A percentile compares a stretch with the other conserved stretches of the same genome.
These are phyloP conservation scores for Sporothrix euskadiensis DNA, from an alignment of 2,329 filamentous ascomycete species.

Conservation along the genomic window DNA sequence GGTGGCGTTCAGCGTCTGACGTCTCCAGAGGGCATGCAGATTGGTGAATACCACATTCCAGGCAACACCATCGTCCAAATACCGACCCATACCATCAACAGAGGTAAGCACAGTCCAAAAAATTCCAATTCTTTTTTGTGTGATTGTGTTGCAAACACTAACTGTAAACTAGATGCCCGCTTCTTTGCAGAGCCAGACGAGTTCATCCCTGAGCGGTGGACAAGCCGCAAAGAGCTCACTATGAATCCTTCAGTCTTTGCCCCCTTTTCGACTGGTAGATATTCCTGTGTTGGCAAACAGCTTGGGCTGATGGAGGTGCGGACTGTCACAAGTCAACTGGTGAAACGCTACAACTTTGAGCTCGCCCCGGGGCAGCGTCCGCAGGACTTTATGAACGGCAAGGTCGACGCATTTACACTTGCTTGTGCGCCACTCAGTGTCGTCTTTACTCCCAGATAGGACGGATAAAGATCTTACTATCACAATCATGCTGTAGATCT, in stretches of 20 bases:
- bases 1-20: slow-evolving; percentile 42
- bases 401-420: slow-evolving; percentile 25
- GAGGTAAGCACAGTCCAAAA: not conserved
- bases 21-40: slow-evolving; percentile 41
- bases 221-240: slow-evolving; percentile 37
- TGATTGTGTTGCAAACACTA: no score
- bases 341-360: slow-evolving; percentile 31
- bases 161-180: slow-evolving; percentile 4
- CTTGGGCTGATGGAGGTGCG: slow-evolving; percentile 42
- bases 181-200: slow-evolving; percentile 34
- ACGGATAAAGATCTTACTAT: no score
- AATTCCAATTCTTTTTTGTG: no score
- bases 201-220: slow-evolving; percentile 43
- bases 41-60: slow-evolving; percentile 41
- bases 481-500: no score
- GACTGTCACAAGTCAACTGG: slow-evolving; percentile 31
- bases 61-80: slow-evolving; percentile 41
- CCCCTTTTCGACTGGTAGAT: slow-evolving; percentile 38
- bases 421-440: slow-evolving; percentile 1
- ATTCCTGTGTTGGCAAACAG: slow-evolving; percentile 43
- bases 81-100: slow-evolving; percentile 36
- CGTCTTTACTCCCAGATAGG: not conserved
- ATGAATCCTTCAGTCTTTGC: slow-evolving; percentile 33
- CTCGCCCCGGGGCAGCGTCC: slow-evolving; percentile 32
- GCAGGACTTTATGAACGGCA: slow-evolving; percentile 21